These are phyloP conservation scores for Zychaea mexicana DNA, from an alignment of 371 early-diverging fungal genomes.

Conservation along the genomic window DNA sequence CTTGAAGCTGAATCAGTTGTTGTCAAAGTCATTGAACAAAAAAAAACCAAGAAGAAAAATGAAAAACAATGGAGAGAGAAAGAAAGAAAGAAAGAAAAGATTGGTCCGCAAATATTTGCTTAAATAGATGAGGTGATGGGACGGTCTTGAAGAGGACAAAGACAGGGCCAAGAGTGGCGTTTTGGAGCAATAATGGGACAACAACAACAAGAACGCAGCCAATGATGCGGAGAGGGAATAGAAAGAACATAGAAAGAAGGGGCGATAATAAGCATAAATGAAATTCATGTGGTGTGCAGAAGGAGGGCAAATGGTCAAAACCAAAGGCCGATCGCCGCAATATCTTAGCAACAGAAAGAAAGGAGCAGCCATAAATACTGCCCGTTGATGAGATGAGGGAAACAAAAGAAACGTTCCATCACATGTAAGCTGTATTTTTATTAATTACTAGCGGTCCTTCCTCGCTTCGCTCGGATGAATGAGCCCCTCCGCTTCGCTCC, in stretches of 20 bases:
- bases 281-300: conserved; percentile 1
- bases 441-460: too few species aligned
- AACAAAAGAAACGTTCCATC: background rate
- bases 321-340: background rate
- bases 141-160: too few species aligned
- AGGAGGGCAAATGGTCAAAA: too few species aligned
- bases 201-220: background rate
- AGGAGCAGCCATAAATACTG: background rate
- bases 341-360: background rate
- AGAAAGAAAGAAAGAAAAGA: too few species aligned
- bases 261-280: background rate
- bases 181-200: too few species aligned
- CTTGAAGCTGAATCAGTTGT: background rate
- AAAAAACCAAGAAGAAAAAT: background rate
- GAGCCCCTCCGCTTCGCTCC: too few species aligned
- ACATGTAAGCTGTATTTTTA: background rate
- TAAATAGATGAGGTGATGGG: too few species aligned
- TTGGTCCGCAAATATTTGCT: too few species aligned
- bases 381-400: background rate
- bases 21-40: background rate
- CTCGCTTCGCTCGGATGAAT: too few species aligned
- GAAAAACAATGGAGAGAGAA: too few species aligned
- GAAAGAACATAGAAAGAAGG: background rate
- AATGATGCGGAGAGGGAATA: background rate
- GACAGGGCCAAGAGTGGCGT: too few species aligned